phyloP scores from a whole-genome alignment of 192 early-diverging fungal species.

The Haplosporangium gracile region DNA sequence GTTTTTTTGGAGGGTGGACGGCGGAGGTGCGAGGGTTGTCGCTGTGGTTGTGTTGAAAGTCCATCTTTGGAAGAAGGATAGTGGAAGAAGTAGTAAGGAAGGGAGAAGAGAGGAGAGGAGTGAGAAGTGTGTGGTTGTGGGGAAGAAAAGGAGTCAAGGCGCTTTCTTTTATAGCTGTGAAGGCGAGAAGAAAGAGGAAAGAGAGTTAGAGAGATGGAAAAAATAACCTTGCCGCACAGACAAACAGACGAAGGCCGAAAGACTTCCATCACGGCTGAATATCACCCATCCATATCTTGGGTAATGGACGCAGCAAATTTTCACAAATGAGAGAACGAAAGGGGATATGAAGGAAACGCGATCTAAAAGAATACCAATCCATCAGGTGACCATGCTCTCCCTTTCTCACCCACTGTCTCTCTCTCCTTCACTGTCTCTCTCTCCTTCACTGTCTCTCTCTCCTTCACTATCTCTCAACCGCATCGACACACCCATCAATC shows the following conservation, averaged over 20 bases:
- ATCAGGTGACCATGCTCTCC: constrained; percentile 8
- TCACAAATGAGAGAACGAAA: too few relatives aligned
- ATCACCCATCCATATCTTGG: neutral
- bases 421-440: too few relatives aligned
- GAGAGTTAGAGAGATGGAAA: neutral
- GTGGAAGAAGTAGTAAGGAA: neutral
- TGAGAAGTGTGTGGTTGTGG: neutral
- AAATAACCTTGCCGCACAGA: neutral
- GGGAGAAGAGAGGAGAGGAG: neutral
- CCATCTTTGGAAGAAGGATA: neutral
- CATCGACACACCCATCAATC: too few relatives aligned
- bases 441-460: too few relatives aligned
- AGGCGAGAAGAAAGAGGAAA: too few relatives aligned
- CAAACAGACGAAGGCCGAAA: neutral
- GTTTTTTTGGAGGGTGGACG: neutral
- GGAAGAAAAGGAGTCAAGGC: neutral
- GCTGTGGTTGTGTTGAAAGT: constrained; percentile 2
- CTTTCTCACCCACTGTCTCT: too few relatives aligned
- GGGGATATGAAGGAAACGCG: neutral
- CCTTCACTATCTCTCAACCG: too few relatives aligned
- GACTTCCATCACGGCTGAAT: neutral
- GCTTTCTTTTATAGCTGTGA: neutral
- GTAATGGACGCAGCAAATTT: too few relatives aligned
- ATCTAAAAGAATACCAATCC: neutral
- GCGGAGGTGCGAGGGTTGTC: neutral